Conservation (phyloP, 495 filamentous ascomycete species). For the Cercophora samala region DNA sequence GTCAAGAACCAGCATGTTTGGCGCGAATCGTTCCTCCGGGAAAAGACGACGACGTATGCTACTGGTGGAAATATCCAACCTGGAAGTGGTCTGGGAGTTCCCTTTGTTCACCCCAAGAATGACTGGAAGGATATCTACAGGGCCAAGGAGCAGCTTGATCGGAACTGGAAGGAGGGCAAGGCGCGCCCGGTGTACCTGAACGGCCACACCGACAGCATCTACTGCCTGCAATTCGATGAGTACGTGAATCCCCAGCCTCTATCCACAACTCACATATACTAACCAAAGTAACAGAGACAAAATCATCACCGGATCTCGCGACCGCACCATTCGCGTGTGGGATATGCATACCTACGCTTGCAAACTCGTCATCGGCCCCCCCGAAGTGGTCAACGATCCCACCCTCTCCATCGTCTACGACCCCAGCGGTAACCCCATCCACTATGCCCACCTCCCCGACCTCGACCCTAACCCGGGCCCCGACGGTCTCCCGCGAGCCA, state of each 20-base stretch:
- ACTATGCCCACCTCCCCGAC: conserved; percentile 48
- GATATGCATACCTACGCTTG: conserved; percentile 83
- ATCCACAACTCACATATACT: too few relatives aligned
- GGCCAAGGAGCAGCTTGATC: conserved; percentile 68
- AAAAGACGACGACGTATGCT: conserved; percentile 57
- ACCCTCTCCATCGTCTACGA: conserved; percentile 40
- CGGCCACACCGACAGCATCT: conserved; percentile 91
- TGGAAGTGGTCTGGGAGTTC: conserved; percentile 48
- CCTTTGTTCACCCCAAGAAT: conserved; percentile 45
- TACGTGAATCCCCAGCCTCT: too few relatives aligned
- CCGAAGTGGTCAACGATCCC: conserved; percentile 45
- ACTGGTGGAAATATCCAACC: conserved; percentile 44
- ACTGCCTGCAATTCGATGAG: conserved; percentile 98
- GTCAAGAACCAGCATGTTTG: conserved; percentile 68
- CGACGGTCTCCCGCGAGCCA: conserved; percentile 19
- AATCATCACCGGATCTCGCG: conserved; percentile 93
- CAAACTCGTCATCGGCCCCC: conserved; percentile 69
- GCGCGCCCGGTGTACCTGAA: conserved; percentile 82
- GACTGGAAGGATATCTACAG: conserved; percentile 87
- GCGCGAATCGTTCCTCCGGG: conserved; percentile 69
- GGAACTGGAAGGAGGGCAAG: conserved; percentile 72
- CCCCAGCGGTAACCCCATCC: conserved; percentile 39
- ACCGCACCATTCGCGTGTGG: conserved; percentile 94
- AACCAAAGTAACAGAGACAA: conserved; percentile 61
- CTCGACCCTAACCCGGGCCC: conserved; percentile 21